These are phyloP conservation scores for Metschnikowia picachoensis DNA, from an alignment of 805 yeast genomes.

Conservation along the genomic window DNA sequence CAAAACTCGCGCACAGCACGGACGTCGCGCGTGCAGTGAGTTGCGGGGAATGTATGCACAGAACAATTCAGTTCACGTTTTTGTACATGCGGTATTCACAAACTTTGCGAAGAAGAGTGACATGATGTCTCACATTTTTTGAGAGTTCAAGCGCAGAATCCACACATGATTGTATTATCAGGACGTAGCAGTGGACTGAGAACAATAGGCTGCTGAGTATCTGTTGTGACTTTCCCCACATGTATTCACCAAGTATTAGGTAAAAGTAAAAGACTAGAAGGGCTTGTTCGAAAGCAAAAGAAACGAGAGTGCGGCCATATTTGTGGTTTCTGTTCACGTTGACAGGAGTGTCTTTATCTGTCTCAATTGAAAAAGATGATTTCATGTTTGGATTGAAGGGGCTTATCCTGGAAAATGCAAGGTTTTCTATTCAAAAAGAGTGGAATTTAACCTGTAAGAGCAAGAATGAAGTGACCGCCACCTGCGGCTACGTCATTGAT, in stretches of 20 bases:
- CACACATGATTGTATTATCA: slow-evolving; percentile 12
- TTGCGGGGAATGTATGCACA: slow-evolving; percentile 7
- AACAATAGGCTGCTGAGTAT: slow-evolving; percentile 13
- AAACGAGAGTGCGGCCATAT: too few relatives aligned
- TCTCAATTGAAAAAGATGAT: neutral
- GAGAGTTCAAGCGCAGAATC: slow-evolving; percentile 19
- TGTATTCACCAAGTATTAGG: slow-evolving; percentile 2
- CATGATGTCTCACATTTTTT: slow-evolving; percentile 18
- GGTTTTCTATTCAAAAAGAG: too few relatives aligned
- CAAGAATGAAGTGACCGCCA: neutral
- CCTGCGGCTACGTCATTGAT: neutral
- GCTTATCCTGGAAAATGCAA: too few relatives aligned
- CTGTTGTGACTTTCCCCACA: slow-evolving; percentile 3
- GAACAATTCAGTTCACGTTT: slow-evolving; percentile 19
- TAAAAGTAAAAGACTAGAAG: slow-evolving; percentile 6
- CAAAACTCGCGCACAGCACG: neutral
- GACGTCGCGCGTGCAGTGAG: slow-evolving; percentile 1
- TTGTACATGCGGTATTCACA: slow-evolving; percentile 23
- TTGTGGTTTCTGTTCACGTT: too few relatives aligned
- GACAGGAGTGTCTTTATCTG: neutral
- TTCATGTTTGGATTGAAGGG: neutral
- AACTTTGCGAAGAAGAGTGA: slow-evolving; percentile 16
- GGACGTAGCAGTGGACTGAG: slow-evolving; percentile 12
- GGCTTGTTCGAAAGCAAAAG: neutral
- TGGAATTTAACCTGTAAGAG: too few relatives aligned